These are phyloP conservation scores for Yamadazyma ubonensis DNA, from an alignment of 805 yeast genomes.

Conservation along the genomic window DNA sequence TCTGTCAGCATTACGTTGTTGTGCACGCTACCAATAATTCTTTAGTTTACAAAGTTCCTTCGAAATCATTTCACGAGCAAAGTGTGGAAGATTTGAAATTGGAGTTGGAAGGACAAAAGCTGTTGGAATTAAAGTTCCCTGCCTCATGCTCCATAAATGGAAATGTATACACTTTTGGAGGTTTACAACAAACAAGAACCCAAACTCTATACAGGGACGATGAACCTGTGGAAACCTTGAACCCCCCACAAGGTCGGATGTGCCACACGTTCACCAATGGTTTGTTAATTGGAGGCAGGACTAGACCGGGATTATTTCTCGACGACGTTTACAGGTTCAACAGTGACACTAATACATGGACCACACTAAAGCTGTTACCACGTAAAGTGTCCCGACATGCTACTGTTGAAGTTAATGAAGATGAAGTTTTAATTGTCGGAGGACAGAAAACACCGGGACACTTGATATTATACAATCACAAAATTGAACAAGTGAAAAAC, in stretches of 20 bases:
- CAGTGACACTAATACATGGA: conserved; percentile 36
- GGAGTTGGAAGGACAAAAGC: conserved; percentile 1
- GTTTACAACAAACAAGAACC: conserved; percentile 33
- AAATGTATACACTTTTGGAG: conserved; percentile 38
- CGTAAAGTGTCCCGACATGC: conserved; percentile 53
- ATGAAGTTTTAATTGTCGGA: conserved; percentile 49
- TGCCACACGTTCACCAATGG: conserved; percentile 48
- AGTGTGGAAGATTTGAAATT: conserved; percentile 11
- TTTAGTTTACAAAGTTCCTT: conserved; percentile 13
- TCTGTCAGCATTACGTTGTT: conserved; percentile 72
- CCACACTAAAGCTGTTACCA: conserved; percentile 35
- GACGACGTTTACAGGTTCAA: conserved; percentile 28
- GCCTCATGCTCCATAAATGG: conserved; percentile 28
- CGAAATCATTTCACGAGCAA: neutral
- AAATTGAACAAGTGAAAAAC: conserved; percentile 4
- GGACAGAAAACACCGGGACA: conserved; percentile 30
- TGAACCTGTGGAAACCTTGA: conserved; percentile 22
- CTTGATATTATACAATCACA: conserved; percentile 22
- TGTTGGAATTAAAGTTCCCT: conserved; percentile 38
- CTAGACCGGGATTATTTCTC: conserved; percentile 51
- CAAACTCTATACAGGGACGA: conserved; percentile 13
- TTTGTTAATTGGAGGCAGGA: conserved; percentile 65
- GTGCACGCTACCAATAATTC: conserved; percentile 57
- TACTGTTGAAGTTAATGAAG: conserved; percentile 25
- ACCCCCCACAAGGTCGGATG: conserved; percentile 46